Evolutionary conservation across 768 basidiomycete genomes (phyloP).

Genomic region (Lactifluus volemus): DNA sequence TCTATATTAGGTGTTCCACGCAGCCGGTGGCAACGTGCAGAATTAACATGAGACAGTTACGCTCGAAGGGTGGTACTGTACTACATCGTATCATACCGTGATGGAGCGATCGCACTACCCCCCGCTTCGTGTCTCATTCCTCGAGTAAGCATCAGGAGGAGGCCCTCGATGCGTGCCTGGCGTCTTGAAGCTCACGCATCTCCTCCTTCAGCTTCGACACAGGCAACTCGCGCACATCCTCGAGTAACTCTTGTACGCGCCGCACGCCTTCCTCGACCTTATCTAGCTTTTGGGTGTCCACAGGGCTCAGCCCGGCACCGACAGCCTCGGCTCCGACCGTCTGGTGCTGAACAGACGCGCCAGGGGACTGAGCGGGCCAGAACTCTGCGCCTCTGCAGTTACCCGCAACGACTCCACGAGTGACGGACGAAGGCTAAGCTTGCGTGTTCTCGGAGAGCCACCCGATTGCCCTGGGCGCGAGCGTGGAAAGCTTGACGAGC

Average conservation of each 20-base stretch:
- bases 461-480: slow-evolving; percentile 19
- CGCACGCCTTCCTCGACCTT: slow-evolving; percentile 39
- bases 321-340: slow-evolving; percentile 2
- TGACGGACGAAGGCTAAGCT: slow-evolving; percentile 24
- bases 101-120: slow-evolving; percentile 1
- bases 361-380: slow-evolving; percentile 38
- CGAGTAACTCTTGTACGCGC: slow-evolving; percentile 52
- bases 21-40: not conserved
- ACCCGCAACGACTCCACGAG: slow-evolving; percentile 17
- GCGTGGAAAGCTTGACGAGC: slow-evolving; percentile 21
- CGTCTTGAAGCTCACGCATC: slow-evolving; percentile 73
- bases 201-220: slow-evolving; percentile 63
- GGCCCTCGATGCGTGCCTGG: slow-evolving; percentile 68
- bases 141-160: slow-evolving; percentile 60
- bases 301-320: slow-evolving; percentile 17
- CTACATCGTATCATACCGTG: slow-evolving; percentile 8
- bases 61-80: not conserved
- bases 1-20: not conserved
- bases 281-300: slow-evolving; percentile 22
- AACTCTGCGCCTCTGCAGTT: slow-evolving; percentile 22
- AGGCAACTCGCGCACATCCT: slow-evolving; percentile 55
- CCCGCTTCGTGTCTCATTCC: slow-evolving; percentile 42
- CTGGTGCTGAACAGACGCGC: slow-evolving; percentile 36
- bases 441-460: slow-evolving; percentile 22
- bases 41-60: not conserved